Conservation (phyloP, 352 stramenopile genomes). For the Chrysophaeum taylorii region DNA sequence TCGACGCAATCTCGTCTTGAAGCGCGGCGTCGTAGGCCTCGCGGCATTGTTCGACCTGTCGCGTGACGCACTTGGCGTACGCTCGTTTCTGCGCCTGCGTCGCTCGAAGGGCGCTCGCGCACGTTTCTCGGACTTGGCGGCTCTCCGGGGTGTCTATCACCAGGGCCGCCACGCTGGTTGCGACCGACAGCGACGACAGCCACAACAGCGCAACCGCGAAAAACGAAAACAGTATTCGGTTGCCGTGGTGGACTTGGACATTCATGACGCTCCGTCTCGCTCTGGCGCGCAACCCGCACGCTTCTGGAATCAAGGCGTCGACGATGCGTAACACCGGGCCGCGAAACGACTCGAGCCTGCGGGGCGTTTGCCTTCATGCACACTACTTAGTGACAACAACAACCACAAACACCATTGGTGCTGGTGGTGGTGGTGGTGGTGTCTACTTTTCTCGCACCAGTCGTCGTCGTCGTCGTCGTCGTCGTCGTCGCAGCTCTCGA, state of each 20-base stretch:
- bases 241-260: background rate
- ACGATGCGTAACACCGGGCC: background rate
- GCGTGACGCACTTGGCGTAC: conserved; percentile 16
- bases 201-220: background rate
- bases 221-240: background rate
- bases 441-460: background rate
- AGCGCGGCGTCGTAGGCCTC: conserved; percentile 3
- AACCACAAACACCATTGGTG: too few relatives aligned
- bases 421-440: too few relatives aligned
- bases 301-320: too few relatives aligned
- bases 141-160: background rate
- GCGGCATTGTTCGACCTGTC: conserved; percentile 13
- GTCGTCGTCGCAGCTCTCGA: background rate
- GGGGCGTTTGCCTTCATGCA: background rate
- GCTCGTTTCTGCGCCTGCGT: background rate
- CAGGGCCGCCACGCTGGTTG: background rate
- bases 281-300: too few relatives aligned
- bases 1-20: background rate
- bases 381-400: too few relatives aligned
- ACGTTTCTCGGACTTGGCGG: background rate
- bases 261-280: too few relatives aligned
- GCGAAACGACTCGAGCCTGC: background rate
- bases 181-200: background rate
- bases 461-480: background rate
- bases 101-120: background rate